phyloP scores from a whole-genome alignment of 164 flowering plant genomes.

The Annona squamosa region DNA sequence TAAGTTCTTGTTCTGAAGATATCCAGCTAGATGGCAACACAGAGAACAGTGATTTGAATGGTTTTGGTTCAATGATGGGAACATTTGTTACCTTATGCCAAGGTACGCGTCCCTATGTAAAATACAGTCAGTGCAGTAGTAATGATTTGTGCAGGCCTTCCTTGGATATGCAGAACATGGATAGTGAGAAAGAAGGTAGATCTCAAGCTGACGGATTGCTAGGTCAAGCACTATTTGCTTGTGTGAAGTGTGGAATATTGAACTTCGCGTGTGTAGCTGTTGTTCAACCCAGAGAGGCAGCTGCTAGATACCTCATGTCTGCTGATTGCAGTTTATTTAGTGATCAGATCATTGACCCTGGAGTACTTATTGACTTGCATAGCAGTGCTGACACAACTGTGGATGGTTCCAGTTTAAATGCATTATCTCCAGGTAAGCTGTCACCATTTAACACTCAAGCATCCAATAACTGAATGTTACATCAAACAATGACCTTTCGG shows the following conservation, averaged over 20 bases:
- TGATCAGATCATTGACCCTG: constrained; percentile 46
- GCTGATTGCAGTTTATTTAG: constrained; percentile 61
- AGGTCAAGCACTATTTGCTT: constrained; percentile 73
- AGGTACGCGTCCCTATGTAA: constrained; percentile 17
- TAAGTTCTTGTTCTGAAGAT: constrained; percentile 24
- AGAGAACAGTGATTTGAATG: constrained; percentile 24
- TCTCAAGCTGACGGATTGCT: constrained; percentile 37
- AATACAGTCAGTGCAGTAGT: constrained; percentile 17
- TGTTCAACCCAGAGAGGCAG: constrained; percentile 68
- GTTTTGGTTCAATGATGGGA: constrained; percentile 35
- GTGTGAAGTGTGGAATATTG: constrained; percentile 90
- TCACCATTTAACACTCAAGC: neutral
- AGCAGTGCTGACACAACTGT: constrained; percentile 17
- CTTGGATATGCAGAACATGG: constrained; percentile 14
- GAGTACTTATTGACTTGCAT: constrained; percentile 21
- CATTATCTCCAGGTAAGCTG: constrained; percentile 34
- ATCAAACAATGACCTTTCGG: neutral
- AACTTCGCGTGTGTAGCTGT: constrained; percentile 80
- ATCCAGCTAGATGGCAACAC: constrained; percentile 27
- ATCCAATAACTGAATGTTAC: neutral
- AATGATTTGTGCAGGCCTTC: constrained; percentile 11
- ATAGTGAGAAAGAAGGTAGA: constrained; percentile 17
- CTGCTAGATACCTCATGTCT: constrained; percentile 67
- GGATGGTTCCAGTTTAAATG: constrained; percentile 20
- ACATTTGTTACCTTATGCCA: constrained; percentile 30